phyloP scores from a whole-genome alignment of 768 basidiomycete genomes.

The Lactarius indigo region DNA sequence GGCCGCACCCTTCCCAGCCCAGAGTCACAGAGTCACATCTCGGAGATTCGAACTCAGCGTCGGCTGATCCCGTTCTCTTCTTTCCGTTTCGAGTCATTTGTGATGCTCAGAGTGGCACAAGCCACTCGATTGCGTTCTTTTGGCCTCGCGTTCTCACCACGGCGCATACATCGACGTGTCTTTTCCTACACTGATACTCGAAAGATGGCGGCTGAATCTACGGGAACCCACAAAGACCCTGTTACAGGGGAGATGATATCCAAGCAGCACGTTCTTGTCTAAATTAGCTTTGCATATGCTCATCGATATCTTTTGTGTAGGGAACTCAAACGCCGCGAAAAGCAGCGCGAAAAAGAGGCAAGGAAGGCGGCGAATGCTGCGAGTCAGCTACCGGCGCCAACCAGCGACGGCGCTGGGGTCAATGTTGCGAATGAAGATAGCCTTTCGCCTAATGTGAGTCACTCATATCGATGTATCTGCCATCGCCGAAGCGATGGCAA shows the following conservation, averaged over 20 bases:
- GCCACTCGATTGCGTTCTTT: constrained; percentile 18
- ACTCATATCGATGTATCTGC: background rate
- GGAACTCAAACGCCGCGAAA: constrained; percentile 91
- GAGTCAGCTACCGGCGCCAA: constrained; percentile 43
- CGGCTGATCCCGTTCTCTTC: constrained; percentile 4
- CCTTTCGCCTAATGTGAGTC: constrained; percentile 83
- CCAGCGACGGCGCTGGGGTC: constrained; percentile 35
- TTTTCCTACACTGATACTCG: background rate
- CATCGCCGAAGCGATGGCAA: background rate
- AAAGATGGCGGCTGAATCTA: constrained; percentile 39
- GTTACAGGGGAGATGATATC: constrained; percentile 96
- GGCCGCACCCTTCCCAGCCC: constrained; percentile 4
- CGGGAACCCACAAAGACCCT: constrained; percentile 61
- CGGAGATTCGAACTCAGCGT: constrained; percentile 11
- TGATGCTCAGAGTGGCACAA: constrained; percentile 31
- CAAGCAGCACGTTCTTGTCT: constrained; percentile 66
- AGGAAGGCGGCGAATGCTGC: constrained; percentile 77
- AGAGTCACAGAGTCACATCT: constrained; percentile 8
- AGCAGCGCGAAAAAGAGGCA: constrained; percentile 68
- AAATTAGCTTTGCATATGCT: constrained; percentile 26
- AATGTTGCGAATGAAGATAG: constrained; percentile 64
- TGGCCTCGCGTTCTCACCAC: constrained; percentile 5
- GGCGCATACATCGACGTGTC: background rate
- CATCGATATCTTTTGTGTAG: constrained; percentile 43
- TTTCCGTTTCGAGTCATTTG: constrained; percentile 1